These are phyloP conservation scores for Pouteria campechiana DNA, from an alignment of 179 eudicot species.

Conservation along the genomic window DNA sequence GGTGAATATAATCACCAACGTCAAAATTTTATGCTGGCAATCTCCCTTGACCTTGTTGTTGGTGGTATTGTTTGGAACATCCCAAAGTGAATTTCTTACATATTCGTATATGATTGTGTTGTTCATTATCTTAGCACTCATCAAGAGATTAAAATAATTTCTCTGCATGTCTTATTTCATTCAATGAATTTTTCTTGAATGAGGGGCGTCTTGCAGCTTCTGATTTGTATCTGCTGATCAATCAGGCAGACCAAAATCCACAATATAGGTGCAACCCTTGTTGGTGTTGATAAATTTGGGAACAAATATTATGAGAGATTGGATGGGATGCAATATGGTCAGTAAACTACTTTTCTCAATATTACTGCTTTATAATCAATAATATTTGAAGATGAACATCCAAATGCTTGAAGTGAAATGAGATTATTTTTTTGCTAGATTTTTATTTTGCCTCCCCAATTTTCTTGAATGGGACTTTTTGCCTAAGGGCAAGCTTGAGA, in stretches of 20 bases:
- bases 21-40: no score
- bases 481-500: no score
- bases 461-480: no score
- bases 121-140: background rate
- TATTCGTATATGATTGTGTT: background rate
- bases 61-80: background rate
- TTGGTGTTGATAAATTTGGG: conserved; percentile 89
- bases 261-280: conserved; percentile 78
- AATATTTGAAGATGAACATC: no score
- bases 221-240: conserved; percentile 1
- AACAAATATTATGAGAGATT: conserved; percentile 82
- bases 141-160: background rate
- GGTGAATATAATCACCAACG: no score
- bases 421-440: no score
- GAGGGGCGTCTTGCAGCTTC: background rate
- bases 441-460: no score
- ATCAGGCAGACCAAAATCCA: conserved; percentile 96
- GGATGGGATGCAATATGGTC: conserved; percentile 70
- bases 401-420: no score
- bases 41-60: background rate
- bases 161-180: background rate
- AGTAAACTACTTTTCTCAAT: no score
- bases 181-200: background rate
- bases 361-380: no score
- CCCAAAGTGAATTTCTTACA: background rate